These are phyloP conservation scores for Ophidiomyces ophidiicola DNA, from an alignment of 2,329 filamentous ascomycete species.

Conservation along the genomic window DNA sequence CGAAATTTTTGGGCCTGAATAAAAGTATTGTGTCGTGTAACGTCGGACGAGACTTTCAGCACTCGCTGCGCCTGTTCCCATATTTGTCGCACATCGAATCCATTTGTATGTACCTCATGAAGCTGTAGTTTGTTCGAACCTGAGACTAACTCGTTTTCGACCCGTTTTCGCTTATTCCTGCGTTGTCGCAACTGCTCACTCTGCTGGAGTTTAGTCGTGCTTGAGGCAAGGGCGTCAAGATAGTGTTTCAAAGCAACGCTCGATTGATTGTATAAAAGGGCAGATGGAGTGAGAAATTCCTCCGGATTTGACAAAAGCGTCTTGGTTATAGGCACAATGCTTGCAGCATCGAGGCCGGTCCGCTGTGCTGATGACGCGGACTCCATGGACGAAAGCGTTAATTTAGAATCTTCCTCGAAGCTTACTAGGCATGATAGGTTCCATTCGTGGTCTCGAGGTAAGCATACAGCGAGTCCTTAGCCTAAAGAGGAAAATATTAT, in stretches of 20 bases:
- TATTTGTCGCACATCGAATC: constrained; percentile 77
- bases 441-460: too few species aligned
- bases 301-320: constrained; percentile 39
- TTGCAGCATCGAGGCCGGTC: background rate
- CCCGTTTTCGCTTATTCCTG: constrained; percentile 66
- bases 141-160: constrained; percentile 33
- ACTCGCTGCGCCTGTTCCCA: constrained; percentile 89
- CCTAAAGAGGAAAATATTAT: too few species aligned
- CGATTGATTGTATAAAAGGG: constrained; percentile 54
- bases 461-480: too few species aligned
- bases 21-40: constrained; percentile 39
- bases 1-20: background rate
- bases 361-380: background rate
- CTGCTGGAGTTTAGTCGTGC: constrained; percentile 61
- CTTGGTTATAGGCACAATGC: background rate
- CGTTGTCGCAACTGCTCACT: constrained; percentile 48
- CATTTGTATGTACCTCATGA: constrained; percentile 71
- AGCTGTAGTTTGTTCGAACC: constrained; percentile 46
- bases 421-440: too few species aligned
- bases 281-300: constrained; percentile 61
- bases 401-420: background rate
- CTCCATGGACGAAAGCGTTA: background rate
- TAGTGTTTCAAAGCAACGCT: constrained; percentile 66
- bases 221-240: constrained; percentile 63
- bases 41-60: constrained; percentile 50